Evolutionary conservation across 2,329 filamentous ascomycete species (phyloP).

Genomic region (Cordyceps pruinosa): DNA sequence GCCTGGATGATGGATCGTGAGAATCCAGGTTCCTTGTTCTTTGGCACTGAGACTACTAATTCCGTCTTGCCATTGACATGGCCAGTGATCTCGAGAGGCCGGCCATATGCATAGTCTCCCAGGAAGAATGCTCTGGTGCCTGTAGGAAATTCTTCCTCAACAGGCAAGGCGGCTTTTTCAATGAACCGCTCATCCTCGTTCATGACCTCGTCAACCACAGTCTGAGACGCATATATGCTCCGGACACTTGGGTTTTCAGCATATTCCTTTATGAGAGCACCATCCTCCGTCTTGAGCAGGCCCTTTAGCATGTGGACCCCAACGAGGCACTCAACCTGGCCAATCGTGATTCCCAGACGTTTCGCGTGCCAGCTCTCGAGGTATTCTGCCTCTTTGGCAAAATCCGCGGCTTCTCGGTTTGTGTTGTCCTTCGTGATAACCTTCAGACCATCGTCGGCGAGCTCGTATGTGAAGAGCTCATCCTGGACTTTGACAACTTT

Average conservation of each 20-base stretch:
- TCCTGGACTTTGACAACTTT: slow-evolving; percentile 85
- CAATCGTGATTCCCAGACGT: slow-evolving; percentile 79
- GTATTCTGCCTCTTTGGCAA: slow-evolving; percentile 72
- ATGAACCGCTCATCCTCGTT: slow-evolving; percentile 92
- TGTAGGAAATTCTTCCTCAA: slow-evolving; percentile 85
- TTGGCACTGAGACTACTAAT: slow-evolving; percentile 67
- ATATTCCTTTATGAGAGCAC: slow-evolving; percentile 89
- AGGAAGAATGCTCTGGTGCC: slow-evolving; percentile 85
- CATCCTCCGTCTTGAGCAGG: slow-evolving; percentile 81
- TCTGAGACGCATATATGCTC: slow-evolving; percentile 83
- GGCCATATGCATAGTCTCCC: slow-evolving; percentile 86
- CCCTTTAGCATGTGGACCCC: slow-evolving; percentile 94
- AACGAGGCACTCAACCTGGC: slow-evolving; percentile 79
- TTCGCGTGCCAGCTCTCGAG: slow-evolving; percentile 88
- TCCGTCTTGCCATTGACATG: slow-evolving; percentile 71
- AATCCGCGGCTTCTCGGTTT: slow-evolving; percentile 71
- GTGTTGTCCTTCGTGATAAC: slow-evolving; percentile 64
- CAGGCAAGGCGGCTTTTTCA: slow-evolving; percentile 77
- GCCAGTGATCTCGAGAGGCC: slow-evolving; percentile 74
- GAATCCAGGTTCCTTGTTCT: slow-evolving; percentile 73
- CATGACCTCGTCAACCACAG: slow-evolving; percentile 80
- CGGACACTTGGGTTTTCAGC: slow-evolving; percentile 78
- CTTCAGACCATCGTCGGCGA: slow-evolving; percentile 58
- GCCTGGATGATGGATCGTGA: slow-evolving; percentile 64
- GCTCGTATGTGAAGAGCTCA: slow-evolving; percentile 81